These are phyloP conservation scores for Ophiocordyceps polyrhachis-furcata DNA, from an alignment of 2,329 filamentous ascomycete genomes.

Conservation along the genomic window DNA sequence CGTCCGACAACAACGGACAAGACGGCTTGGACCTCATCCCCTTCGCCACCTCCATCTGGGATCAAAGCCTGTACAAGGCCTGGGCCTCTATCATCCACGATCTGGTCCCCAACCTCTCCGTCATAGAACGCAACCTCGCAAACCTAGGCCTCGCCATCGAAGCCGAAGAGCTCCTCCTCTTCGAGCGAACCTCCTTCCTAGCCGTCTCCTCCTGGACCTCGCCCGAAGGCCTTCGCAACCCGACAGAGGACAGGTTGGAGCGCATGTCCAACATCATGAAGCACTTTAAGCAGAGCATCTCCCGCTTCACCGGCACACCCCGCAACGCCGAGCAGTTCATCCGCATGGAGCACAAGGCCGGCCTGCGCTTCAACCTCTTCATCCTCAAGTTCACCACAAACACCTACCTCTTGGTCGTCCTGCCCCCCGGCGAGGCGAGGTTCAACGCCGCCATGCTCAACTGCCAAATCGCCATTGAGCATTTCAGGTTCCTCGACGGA, in stretches of 20 bases:
- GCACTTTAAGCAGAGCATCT: slow-evolving; percentile 79
- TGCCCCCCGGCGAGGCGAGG: slow-evolving; percentile 76
- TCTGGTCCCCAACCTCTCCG: slow-evolving; percentile 78
- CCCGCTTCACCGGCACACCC: slow-evolving; percentile 61
- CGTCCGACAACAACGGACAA: not conserved
- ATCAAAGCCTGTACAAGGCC: slow-evolving; percentile 92
- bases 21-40: slow-evolving; percentile 50
- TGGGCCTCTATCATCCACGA: slow-evolving; percentile 98
- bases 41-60: slow-evolving; percentile 95
- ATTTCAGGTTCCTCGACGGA: slow-evolving; percentile 53
- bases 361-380: slow-evolving; percentile 71
- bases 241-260: slow-evolving; percentile 84
- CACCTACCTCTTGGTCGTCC: slow-evolving; percentile 83
- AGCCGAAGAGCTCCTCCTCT: slow-evolving; percentile 84
- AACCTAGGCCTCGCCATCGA: slow-evolving; percentile 72
- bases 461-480: slow-evolving; percentile 67
- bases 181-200: slow-evolving; percentile 88
- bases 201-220: slow-evolving; percentile 88
- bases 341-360: slow-evolving; percentile 63
- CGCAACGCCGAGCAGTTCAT: slow-evolving; percentile 66
- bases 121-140: slow-evolving; percentile 73
- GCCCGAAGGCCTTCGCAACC: slow-evolving; percentile 56
- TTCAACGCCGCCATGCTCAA: slow-evolving; percentile 87
- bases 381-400: slow-evolving; percentile 93
- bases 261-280: slow-evolving; percentile 94